Conservation (phyloP, 2,329 filamentous ascomycete genomes). For the Claviceps lovelessii region DNA sequence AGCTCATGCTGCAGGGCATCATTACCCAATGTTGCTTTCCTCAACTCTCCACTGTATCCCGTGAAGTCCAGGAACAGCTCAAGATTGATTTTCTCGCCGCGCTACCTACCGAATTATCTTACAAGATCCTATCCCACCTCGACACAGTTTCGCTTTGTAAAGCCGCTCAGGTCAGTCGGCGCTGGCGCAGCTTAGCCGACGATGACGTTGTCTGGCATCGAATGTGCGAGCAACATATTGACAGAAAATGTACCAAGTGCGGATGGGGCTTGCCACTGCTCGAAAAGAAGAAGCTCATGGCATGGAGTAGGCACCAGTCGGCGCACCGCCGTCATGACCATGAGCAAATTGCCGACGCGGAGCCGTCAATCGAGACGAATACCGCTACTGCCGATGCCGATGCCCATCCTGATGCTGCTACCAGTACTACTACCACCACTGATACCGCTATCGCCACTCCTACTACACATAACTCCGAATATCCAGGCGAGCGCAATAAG, state of each 20-base stretch:
- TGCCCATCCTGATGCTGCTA: too few species aligned
- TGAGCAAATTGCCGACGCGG: constrained; percentile 4
- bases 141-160: constrained; percentile 93
- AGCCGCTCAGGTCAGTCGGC: constrained; percentile 79
- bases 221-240: constrained; percentile 96
- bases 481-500: constrained; percentile 19
- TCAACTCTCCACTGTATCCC: constrained; percentile 83
- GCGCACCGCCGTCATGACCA: constrained; percentile 8
- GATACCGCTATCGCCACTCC: too few species aligned
- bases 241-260: constrained; percentile 85
- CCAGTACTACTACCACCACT: too few species aligned
- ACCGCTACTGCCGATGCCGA: not conserved
- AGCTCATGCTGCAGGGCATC: constrained; percentile 92
- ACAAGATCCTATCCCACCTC: constrained; percentile 83
- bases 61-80: constrained; percentile 82
- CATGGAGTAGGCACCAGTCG: constrained; percentile 66
- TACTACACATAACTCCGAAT: constrained; percentile 7
- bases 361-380: constrained; percentile 12
- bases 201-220: constrained; percentile 94
- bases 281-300: constrained; percentile 74
- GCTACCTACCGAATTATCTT: constrained; percentile 76
- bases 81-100: constrained; percentile 93
- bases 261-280: constrained; percentile 87
- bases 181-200: constrained; percentile 83
- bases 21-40: constrained; percentile 96